A percentile compares a stretch with the other conserved stretches of the same genome.
phyloP scores from a whole-genome alignment of 805 yeast species.

The Hanseniaspora clermontiae region DNA sequence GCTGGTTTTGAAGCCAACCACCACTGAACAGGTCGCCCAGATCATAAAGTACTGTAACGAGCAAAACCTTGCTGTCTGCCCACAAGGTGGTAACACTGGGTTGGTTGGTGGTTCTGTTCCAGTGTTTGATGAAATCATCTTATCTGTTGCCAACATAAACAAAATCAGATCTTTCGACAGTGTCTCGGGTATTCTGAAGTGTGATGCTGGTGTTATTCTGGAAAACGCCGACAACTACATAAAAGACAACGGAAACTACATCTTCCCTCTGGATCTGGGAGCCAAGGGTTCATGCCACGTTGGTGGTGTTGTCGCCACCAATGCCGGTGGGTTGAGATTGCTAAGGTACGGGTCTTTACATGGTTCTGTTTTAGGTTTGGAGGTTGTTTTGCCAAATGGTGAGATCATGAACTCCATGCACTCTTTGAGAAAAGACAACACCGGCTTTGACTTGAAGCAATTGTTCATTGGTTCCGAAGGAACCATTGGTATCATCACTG shows the following conservation, averaged over 20 bases:
- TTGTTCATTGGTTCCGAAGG: constrained; percentile 91
- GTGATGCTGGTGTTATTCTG: constrained; percentile 81
- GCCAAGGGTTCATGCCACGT: constrained; percentile 95
- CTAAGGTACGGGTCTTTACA: constrained; percentile 84
- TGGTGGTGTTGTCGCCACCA: constrained; percentile 90
- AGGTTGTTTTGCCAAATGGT: constrained; percentile 87
- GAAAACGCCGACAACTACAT: constrained; percentile 72
- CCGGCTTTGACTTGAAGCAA: constrained; percentile 89
- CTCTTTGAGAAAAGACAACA: constrained; percentile 83
- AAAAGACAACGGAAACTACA: constrained; percentile 61
- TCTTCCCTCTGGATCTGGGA: constrained; percentile 87
- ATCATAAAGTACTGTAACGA: constrained; percentile 74
- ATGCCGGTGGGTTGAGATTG: constrained; percentile 88
- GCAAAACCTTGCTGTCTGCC: constrained; percentile 68
- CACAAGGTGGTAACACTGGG: constrained; percentile 97
- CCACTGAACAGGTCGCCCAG: constrained; percentile 61
- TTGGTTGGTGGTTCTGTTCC: constrained; percentile 91
- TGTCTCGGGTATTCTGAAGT: constrained; percentile 72
- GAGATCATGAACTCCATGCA: constrained; percentile 66
- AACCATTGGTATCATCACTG: constrained; percentile 80
- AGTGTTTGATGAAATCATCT: constrained; percentile 75
- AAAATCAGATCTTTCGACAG: constrained; percentile 69
- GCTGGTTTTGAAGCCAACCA: constrained; percentile 69
- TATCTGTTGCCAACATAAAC: constrained; percentile 60
- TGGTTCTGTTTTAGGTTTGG: constrained; percentile 81